Evolutionary conservation across 176 grass and related monocot species (phyloP).

Genomic region (Zizania latifolia): DNA sequence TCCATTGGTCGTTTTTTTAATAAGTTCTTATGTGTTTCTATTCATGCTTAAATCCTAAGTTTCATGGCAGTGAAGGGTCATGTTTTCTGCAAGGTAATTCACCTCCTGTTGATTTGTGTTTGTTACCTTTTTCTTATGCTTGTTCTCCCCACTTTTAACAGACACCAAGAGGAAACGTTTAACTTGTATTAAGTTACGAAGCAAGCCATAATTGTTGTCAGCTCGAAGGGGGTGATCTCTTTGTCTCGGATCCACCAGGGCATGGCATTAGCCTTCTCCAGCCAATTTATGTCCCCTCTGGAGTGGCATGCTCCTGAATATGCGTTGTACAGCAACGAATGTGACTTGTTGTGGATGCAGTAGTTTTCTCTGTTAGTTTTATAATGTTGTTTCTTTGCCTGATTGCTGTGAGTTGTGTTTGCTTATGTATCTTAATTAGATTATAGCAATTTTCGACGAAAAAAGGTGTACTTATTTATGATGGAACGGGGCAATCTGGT

Average conservation of each 20-base stretch:
- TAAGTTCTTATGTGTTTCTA: background rate
- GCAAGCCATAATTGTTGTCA: slow-evolving; percentile 33
- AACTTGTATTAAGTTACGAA: slow-evolving; percentile 18
- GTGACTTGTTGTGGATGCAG: slow-evolving; percentile 7
- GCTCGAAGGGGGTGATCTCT: slow-evolving; percentile 47
- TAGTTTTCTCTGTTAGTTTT: slow-evolving; percentile 13
- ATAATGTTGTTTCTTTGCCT: background rate
- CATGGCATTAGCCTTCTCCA: slow-evolving; percentile 38
- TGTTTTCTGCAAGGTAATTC: too few species aligned
- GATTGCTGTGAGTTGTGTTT: slow-evolving; percentile 14
- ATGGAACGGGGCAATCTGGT: too few species aligned
- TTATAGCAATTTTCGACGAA: too few species aligned
- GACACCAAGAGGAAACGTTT: slow-evolving; percentile 22
- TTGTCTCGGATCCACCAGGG: slow-evolving; percentile 47
- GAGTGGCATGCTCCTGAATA: background rate
- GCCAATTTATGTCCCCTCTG: background rate
- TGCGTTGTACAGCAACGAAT: slow-evolving; percentile 28
- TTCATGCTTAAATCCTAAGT: background rate
- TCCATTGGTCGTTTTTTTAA: background rate
- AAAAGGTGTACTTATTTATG: too few species aligned
- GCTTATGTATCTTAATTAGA: slow-evolving; percentile 15
- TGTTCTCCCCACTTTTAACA: slow-evolving; percentile 5
- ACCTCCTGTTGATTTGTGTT: background rate
- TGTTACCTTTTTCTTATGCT: slow-evolving; percentile 2
- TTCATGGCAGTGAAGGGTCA: background rate